Evolutionary conservation across 202 grass and related monocot species (phyloP), one percentile per base, ranked within the genome.

Genomic region (Alloteropsis angusta): DNA sequence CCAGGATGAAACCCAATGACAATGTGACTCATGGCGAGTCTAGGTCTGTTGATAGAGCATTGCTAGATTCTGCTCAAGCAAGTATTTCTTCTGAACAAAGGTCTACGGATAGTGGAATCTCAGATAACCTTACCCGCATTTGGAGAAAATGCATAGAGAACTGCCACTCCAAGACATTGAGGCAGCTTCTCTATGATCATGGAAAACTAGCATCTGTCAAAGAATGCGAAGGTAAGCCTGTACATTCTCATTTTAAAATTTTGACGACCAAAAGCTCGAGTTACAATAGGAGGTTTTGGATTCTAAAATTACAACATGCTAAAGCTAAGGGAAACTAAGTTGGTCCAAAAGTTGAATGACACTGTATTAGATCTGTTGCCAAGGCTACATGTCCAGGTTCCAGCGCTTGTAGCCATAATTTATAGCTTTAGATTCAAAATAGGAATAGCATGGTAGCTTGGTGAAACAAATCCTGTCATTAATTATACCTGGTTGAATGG

Each of bases 101-200:
- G 80, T 34, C 65, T 77, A 65, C 43, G 13, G 77, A 61, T 47
- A 80, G 70, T 74, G 79, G 62, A 78, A 84, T 43, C 67, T 87
- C 76, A 71, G 89, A 90, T 68, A 88, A 89, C 59, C 68, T 98
- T 78, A 84, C 65, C 57, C 77, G 74, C 19, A 92, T 94, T 78
- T 98, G 95, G 95, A 90, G 86, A 74, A 81, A 80, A 37, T 94
- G 92, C 83, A 93, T 98, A 68, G 89, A 92, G 15, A 90, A 85
- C 49, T 98, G 95, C 56, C 95, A 98, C 76, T 98, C 91, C 10
- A 94, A 87, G 77, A 92, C 92, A 61, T 85, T 98, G 81, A 83
- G 75, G 75, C 89, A 94, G 52, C 79, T 98, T 74, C 89, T 98
- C 52, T 77, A 65, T 83, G 87, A 85, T 65, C 80, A 94, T 88